Evolutionary conservation across 805 yeast species (phyloP), one percentile per base, ranked within the genome.

Genomic region (Candida anglica): DNA sequence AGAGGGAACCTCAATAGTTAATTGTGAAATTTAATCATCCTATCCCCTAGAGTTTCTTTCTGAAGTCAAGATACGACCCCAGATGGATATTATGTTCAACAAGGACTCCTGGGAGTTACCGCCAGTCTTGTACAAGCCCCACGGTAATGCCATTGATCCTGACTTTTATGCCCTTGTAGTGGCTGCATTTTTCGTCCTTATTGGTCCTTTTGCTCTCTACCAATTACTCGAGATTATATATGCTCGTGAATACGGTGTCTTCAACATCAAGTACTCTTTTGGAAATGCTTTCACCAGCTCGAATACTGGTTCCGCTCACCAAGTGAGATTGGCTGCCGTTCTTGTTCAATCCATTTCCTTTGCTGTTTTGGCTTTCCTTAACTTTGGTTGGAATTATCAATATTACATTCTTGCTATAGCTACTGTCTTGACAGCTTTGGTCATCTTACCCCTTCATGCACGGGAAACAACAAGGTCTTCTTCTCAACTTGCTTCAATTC

Each of bases 121-220:
- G 4, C 27, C 26, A 14, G 58, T 58, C 6, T 44, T 55, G 24
- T 50, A 36, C 36, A 31, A 47, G 19, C 50, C 51, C 5, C 24
- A 32, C 15, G 39, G 36, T 7, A 56, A 56, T 36, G 36, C 50
- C 26, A 28, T 56, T 20, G 51, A 56, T 25, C 59, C 58, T 1
- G 42, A 47, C 17, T 55, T 55, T 30, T 31, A 52, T 20, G 31
- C 47, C 13, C 35, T 42, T 11, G 35, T 43, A 10, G 34, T 38
- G 14, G 19, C 38, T 16, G 21, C 32, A 3, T 31, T 40, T 25
- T 33, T 36, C 32, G 39, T 20, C 15, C 27, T 39, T n/a, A n/a
- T 41, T 15, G 55, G 46, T 6, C 32, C 27, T 3, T 37, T 39
- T 11, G 49, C 37, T 2, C n/a, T 46, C 5, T 18, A 15, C n/a